A percentile compares a stretch with the other conserved stretches of the same genome.
Evolutionary conservation across 768 basidiomycete genomes (phyloP).

Genomic region (Tylopilus rubrobrunneus): DNA sequence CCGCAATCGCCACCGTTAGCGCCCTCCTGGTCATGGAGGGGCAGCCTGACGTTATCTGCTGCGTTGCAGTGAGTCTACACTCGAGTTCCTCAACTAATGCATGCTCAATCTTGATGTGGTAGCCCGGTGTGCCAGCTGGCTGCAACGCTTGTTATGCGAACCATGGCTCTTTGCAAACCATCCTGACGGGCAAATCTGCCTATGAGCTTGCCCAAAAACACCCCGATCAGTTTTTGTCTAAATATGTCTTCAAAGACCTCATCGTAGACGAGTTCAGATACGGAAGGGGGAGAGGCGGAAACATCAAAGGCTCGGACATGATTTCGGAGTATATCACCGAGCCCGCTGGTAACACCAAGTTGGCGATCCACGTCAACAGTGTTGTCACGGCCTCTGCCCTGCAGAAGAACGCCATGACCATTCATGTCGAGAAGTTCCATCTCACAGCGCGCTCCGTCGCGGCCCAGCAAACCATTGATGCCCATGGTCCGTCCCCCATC

Average conservation of each 20-base stretch:
- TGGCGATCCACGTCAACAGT: slow-evolving; percentile 8
- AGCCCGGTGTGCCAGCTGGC: neutral
- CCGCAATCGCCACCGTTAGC: neutral
- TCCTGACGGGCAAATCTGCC: neutral
- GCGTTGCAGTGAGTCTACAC: neutral
- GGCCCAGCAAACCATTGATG: neutral
- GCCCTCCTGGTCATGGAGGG: neutral
- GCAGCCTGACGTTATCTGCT: neutral
- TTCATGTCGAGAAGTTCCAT: neutral
- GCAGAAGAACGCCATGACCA: neutral
- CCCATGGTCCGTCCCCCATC: neutral
- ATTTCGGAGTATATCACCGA: neutral
- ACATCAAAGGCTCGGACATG: slow-evolving; percentile 1
- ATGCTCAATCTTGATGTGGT: neutral
- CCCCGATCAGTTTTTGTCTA: neutral
- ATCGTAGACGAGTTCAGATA: slow-evolving; percentile 6
- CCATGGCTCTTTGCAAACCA: too few relatives aligned
- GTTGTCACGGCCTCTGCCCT: neutral
- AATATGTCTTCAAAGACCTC: neutral
- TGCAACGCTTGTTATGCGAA: neutral
- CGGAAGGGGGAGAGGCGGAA: neutral
- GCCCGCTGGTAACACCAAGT: neutral
- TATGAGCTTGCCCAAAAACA: neutral
- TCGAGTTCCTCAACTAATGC: neutral
- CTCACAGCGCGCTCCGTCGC: neutral